phyloP scores from a whole-genome alignment of 2,329 filamentous ascomycete species.

The Trichoderma sp. region DNA sequence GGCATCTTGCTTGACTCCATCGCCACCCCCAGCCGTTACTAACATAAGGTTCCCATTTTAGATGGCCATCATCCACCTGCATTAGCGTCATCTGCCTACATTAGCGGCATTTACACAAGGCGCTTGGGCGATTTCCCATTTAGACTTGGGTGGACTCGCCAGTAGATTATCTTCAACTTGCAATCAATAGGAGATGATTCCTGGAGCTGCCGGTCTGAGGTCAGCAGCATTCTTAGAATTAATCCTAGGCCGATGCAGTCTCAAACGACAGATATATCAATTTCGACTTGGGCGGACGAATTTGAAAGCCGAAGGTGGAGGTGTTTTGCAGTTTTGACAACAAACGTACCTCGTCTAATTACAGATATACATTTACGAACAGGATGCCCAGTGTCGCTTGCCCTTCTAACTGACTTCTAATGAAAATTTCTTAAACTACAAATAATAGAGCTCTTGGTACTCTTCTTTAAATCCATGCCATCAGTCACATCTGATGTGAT shows the following conservation, averaged over 20 bases:
- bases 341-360: too few relatives aligned
- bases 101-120: neutral
- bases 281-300: too few relatives aligned
- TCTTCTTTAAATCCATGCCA: too few relatives aligned
- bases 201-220: neutral
- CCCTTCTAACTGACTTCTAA: too few relatives aligned
- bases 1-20: neutral
- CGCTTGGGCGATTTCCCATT: neutral
- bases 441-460: too few relatives aligned
- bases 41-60: neutral
- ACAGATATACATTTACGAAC: too few relatives aligned
- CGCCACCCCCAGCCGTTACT: neutral
- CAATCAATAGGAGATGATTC: neutral
- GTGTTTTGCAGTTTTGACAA: too few relatives aligned
- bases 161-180: neutral
- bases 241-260: neutral
- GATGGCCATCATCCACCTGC: neutral
- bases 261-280: too few relatives aligned
- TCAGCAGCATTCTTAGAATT: neutral
- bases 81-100: neutral
- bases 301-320: too few relatives aligned
- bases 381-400: too few relatives aligned
- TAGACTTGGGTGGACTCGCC: neutral
- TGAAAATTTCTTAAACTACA: too few relatives aligned
- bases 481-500: too few relatives aligned